phyloP scores from a whole-genome alignment of 352 stramenopile species.

The Pythium utonaiense region DNA sequence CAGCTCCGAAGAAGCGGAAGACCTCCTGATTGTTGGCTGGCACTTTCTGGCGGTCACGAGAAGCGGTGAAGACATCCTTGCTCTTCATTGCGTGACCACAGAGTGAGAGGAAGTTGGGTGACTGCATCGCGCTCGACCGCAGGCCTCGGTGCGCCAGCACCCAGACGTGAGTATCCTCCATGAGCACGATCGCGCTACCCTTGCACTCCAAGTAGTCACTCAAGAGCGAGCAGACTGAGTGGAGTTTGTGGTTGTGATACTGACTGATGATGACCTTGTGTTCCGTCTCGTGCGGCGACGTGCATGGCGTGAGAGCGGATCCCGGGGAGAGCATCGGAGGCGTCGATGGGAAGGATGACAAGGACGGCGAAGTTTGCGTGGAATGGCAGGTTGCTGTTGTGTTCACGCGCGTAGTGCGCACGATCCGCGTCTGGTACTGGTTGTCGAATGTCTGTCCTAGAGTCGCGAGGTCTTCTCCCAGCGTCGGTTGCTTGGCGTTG shows the following conservation, averaged over 20 bases:
- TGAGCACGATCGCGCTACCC: conserved; percentile 59
- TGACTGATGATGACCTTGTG: conserved; percentile 73
- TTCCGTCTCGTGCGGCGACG: conserved; percentile 27
- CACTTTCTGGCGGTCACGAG: conserved; percentile 31
- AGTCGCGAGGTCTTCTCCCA: conserved; percentile 42
- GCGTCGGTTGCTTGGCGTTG: conserved; percentile 32
- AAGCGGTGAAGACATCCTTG: conserved; percentile 46
- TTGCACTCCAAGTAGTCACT: conserved; percentile 71
- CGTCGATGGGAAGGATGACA: conserved; percentile 11
- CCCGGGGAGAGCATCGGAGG: conserved; percentile 7
- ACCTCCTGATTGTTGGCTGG: conserved; percentile 22
- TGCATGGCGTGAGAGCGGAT: conserved; percentile 34
- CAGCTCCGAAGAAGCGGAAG: conserved; percentile 64
- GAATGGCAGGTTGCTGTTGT: neutral
- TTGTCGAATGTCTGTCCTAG: conserved; percentile 40
- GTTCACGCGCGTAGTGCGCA: conserved; percentile 2
- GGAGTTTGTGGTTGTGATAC: conserved; percentile 65
- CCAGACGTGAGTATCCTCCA: conserved; percentile 58
- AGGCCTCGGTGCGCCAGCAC: conserved; percentile 62
- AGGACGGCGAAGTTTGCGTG: neutral
- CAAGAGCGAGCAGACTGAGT: conserved; percentile 63
- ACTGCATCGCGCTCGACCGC: conserved; percentile 43
- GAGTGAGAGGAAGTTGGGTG: conserved; percentile 52
- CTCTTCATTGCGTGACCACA: conserved; percentile 42
- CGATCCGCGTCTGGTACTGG: conserved; percentile 19